Evolutionary conservation across 2,329 filamentous ascomycete species (phyloP).

Genomic region (Cordyceps cateniannulata): DNA sequence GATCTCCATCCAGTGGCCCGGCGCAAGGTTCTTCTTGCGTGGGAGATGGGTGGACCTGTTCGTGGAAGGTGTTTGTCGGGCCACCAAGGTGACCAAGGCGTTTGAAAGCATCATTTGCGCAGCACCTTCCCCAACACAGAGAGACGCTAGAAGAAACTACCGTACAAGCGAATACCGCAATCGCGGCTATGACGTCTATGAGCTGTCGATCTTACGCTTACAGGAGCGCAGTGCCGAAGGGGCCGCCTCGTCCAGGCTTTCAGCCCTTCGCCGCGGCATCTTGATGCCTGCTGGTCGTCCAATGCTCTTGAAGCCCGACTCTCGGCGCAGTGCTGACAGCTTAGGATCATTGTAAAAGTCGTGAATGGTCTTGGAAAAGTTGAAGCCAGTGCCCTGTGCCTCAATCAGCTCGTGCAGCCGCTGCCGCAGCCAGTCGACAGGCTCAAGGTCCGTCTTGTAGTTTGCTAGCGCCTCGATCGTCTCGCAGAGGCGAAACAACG

Average conservation of each 20-base stretch:
- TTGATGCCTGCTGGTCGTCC: conserved; percentile 47
- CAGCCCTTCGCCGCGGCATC: no score
- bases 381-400: conserved; percentile 42
- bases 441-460: conserved; percentile 45
- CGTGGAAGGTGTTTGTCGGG: no score
- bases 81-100: no score
- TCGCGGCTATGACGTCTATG: no score
- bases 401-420: conserved; percentile 45
- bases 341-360: conserved; percentile 52
- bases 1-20: neutral
- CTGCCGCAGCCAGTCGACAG: conserved; percentile 51
- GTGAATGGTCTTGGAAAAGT: conserved; percentile 42
- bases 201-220: no score
- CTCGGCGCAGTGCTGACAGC: conserved; percentile 39
- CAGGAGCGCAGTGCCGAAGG: no score
- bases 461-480: conserved; percentile 47
- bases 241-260: no score
- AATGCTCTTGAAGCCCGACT: conserved; percentile 51
- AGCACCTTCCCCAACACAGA: no score
- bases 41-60: no score
- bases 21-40: neutral
- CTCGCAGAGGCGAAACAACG: conserved; percentile 48
- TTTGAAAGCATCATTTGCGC: no score
- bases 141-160: no score
- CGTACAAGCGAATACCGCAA: no score